phyloP scores from a whole-genome alignment of 2,329 filamentous ascomycete species.

The Epichloe sp. region DNA sequence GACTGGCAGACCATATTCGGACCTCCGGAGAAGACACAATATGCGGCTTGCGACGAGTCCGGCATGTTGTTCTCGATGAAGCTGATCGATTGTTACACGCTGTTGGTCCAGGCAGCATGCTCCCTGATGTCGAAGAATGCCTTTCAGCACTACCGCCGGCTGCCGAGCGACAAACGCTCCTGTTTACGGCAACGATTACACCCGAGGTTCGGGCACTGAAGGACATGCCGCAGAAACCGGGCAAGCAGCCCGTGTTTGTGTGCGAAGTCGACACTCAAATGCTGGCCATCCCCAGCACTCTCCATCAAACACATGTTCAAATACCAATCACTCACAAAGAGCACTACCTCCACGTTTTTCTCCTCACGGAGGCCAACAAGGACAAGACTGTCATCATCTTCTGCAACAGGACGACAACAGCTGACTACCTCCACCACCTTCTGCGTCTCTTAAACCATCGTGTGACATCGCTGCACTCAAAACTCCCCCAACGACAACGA shows the following conservation, averaged over 20 bases:
- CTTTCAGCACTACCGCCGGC: conserved; percentile 69
- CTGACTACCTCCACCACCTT: conserved; percentile 78
- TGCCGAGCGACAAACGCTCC: conserved; percentile 70
- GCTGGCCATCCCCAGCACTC: conserved; percentile 65
- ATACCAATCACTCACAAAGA: conserved; percentile 87
- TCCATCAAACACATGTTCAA: conserved; percentile 76
- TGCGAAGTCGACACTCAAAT: conserved; percentile 72
- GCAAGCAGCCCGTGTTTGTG: conserved; percentile 68
- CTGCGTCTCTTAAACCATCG: conserved; percentile 77
- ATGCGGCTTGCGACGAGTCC: conserved; percentile 62
- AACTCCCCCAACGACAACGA: conserved; percentile 74
- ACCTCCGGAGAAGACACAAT: conserved; percentile 87
- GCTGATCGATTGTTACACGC: conserved; percentile 76
- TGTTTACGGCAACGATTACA: conserved; percentile 94
- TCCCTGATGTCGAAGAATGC: conserved; percentile 87
- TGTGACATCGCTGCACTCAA: conserved; percentile 82
- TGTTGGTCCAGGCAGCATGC: conserved; percentile 68
- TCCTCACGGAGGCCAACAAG: conserved; percentile 64
- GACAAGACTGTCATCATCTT: conserved; percentile 80
- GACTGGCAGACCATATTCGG: conserved; percentile 84
- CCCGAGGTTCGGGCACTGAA: conserved; percentile 82
- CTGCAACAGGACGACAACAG: conserved; percentile 82
- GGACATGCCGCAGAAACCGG: conserved; percentile 54
- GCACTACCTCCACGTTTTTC: conserved; percentile 82
- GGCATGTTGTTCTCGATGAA: conserved; percentile 87